Evolutionary conservation across 2,329 filamentous ascomycete genomes (phyloP).

Genomic region (Fusarium longipes): DNA sequence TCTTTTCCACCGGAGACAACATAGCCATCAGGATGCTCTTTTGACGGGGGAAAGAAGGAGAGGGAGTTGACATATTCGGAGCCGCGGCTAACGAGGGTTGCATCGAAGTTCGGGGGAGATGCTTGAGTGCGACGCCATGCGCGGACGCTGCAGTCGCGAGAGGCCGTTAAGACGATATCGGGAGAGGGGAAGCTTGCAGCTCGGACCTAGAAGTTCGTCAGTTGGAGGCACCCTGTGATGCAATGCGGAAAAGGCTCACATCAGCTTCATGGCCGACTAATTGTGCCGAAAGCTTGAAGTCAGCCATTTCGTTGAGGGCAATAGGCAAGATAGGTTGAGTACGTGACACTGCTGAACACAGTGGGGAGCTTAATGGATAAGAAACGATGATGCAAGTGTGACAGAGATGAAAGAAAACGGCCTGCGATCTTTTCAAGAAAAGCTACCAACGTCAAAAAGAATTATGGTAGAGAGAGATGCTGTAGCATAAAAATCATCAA

Average conservation of each 20-base stretch:
- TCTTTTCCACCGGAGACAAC: conserved; percentile 91
- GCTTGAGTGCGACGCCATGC: conserved; percentile 79
- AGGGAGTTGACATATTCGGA: conserved; percentile 89
- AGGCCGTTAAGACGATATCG: conserved; percentile 82
- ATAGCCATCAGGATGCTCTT: conserved; percentile 79
- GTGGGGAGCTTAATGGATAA: conserved; percentile 23
- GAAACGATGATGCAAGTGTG: conserved; percentile 8
- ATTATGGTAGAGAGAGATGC: not conserved
- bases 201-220: conserved; percentile 74
- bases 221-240: not conserved
- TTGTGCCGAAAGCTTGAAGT: conserved; percentile 94
- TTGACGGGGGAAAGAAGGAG: conserved; percentile 77
- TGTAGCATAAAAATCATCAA: conserved; percentile 14
- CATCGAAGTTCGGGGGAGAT: conserved; percentile 78
- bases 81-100: conserved; percentile 81
- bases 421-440: conserved; percentile 25
- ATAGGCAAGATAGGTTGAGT: conserved; percentile 51
- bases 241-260: conserved; percentile 65
- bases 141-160: conserved; percentile 90
- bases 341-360: conserved; percentile 20
- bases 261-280: conserved; percentile 92
- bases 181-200: conserved; percentile 81
- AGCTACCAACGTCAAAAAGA: conserved; percentile 11
- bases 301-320: conserved; percentile 66
- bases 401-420: conserved; percentile 17